Base-by-base conservation (phyloP, 163 green algal genomes). In the Chlamydomonas reinhardtii region DNA sequence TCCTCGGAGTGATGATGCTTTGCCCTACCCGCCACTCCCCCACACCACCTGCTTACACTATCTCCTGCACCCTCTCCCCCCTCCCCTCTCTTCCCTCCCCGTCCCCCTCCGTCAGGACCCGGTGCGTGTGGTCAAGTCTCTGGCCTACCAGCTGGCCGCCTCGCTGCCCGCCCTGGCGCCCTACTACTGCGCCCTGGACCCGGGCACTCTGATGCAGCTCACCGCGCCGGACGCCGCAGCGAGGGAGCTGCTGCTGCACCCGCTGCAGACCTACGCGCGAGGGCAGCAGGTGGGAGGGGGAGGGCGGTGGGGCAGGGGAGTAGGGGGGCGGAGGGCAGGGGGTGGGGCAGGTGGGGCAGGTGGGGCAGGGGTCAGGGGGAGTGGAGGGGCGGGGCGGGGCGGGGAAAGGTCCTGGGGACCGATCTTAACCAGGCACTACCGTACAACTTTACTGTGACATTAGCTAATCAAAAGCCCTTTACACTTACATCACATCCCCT, bases 101-200 rank as follows among this genome's bases (percentile, higher is more conserved):
- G 0, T 43, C 72, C 35, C 35, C 25, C 37, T 20, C 31, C 74
- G 25, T 32, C 75, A 87, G 43, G 85, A 90, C 73, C 77, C 73
- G 14, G 72, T 85, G 4, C 78, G 78, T n/a, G 66, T 85, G 43
- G 68, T 85, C n/a, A 85, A 85, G 78, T 77, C 48, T 11, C 68
- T 85, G n/a, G 78, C 78, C 65, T 85, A 85, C 78, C 78, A 85
- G 78, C 66, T 85, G 48, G 78, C 78, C 19, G 64, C 74, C 32
- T n/a, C 62, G 32, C 76, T 84, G 25, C 76, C 76, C n/a, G 76
- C 39, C n/a, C 76, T 84, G 76, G 22, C 54, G 31, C 64, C 24
- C 64, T 84, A 84, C 76, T 84, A 74, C 64, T 84, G 76, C 64
- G 64, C 22, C 11, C 37, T 84, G 76, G 76, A 84, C 64, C 76